phyloP scores from a whole-genome alignment of 2,329 filamentous ascomycete genomes.

The Hypoxylon sp. region DNA sequence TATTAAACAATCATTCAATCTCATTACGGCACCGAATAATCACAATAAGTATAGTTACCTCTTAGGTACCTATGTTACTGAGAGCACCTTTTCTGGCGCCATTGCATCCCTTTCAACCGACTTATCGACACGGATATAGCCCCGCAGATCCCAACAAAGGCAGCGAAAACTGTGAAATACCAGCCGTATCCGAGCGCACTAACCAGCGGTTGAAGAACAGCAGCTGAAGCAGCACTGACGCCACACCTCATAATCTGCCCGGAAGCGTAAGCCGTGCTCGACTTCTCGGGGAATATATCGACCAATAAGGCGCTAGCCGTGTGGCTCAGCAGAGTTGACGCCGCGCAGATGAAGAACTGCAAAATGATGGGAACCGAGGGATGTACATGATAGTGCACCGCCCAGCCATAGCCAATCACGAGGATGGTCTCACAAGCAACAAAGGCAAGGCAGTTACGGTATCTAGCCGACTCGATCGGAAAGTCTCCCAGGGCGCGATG shows the following conservation, averaged over 20 bases:
- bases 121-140: constrained; percentile 2
- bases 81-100: constrained; percentile 4
- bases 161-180: constrained; percentile 6
- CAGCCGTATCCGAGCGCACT: constrained; percentile 3
- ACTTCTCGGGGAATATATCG: not conserved
- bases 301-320: constrained; percentile 6
- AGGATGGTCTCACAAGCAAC: not conserved
- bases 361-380: not conserved
- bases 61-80: too few species aligned
- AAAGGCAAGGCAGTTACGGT: not conserved
- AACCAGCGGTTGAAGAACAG: constrained; percentile 4
- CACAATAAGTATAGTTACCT: not conserved
- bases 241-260: constrained; percentile 7
- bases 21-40: not conserved
- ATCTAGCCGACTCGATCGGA: not conserved
- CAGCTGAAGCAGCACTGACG: constrained; percentile 7
- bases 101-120: constrained; percentile 6
- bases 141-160: constrained; percentile 1
- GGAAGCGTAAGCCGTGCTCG: constrained; percentile 5
- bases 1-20: too few species aligned
- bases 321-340: not conserved
- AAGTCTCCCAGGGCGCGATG: not conserved
- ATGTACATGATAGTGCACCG: not conserved
- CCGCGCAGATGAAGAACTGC: not conserved
- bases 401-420: not conserved